Base-by-base conservation (phyloP, 2,329 filamentous ascomycete genomes). In the Phaeosphaeria sp. region DNA sequence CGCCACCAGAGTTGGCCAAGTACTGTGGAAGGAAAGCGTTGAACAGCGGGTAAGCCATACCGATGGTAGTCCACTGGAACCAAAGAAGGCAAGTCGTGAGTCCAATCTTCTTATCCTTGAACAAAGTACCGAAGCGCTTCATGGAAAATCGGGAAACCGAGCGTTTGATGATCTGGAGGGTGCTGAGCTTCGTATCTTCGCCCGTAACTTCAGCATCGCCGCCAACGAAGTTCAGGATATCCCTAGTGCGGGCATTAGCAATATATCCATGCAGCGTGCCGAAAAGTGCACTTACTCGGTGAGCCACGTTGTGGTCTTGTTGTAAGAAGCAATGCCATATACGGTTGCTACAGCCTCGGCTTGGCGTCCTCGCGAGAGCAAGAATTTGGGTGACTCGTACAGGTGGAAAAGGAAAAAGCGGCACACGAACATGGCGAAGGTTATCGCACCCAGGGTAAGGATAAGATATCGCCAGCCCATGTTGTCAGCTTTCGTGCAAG, bases 1-100 rank as follows among this genome's bases (percentile, higher is more conserved):
- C 67, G 17, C 66, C 64, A 11, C 80, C 80, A 23, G 86, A 84
- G 55, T 87, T 84, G 22, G 88, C 85, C 58, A 96, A 86, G 71
- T 95, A 95, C 66, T 95, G 90, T 0, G 92, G 92, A n/a, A 96
- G 83, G 78, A 96, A 96, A 52, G 90, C 90, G 76, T 95, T 95
- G 84, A 94, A 96, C 1, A 96, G 85, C 0, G 91, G 92, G 71
- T 94, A 96, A 2, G 89, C 91, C 87, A 96, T 90, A 58, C 92
- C 92, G 64, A 96, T 93, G 15, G 87, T 89, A 0, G 88, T 84
- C 92, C 92, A 96, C 73, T 87, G 88, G 76, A 93, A 90, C 90
- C 90, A 93, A 48, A 94, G 74, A 1, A 85, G 71, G 13, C 76
- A 58, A 25, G 83, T 86, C 11, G 80, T 82, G 9, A 81, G 55